phyloP scores from a whole-genome alignment of 768 basidiomycete species.

The Lactifluus echinatus region DNA sequence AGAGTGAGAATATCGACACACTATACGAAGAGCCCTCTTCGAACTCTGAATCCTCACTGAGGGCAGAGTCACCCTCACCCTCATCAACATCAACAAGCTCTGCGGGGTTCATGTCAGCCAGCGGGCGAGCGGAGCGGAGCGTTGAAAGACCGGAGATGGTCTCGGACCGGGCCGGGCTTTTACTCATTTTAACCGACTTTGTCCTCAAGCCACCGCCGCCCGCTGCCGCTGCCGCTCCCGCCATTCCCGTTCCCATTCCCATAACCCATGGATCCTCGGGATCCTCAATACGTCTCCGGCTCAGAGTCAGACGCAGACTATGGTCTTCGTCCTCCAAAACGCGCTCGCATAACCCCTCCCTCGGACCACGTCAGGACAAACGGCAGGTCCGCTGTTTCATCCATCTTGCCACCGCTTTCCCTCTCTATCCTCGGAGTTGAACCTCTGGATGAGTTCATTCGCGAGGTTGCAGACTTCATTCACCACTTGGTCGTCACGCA shows the following conservation, averaged over 20 bases:
- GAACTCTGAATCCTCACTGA: constrained; percentile 3
- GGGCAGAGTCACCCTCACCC: background rate
- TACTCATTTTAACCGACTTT: background rate
- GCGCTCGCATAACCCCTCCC: constrained; percentile 30
- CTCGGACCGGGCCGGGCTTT: background rate
- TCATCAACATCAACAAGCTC: background rate
- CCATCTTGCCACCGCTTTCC: constrained; percentile 52
- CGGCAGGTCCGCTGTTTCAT: constrained; percentile 23
- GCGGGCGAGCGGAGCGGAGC: background rate
- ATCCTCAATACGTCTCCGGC: constrained; percentile 22
- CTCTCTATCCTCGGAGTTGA: constrained; percentile 82
- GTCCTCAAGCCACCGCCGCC: background rate
- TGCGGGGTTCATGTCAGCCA: background rate
- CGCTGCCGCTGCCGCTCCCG: too few species aligned
- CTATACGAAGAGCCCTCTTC: constrained; percentile 9
- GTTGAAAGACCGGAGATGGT: background rate
- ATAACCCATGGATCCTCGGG: constrained; percentile 22
- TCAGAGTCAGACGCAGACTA: constrained; percentile 24
- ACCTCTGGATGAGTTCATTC: constrained; percentile 88
- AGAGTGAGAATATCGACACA: background rate
- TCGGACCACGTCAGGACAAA: constrained; percentile 25
- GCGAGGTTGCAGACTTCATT: constrained; percentile 84
- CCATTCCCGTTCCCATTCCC: background rate
- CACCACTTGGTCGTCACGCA: constrained; percentile 58
- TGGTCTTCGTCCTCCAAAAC: constrained; percentile 30